Conservation (phyloP, 1,139 yeast genomes). For the Meyerozyma athensensis region DNA sequence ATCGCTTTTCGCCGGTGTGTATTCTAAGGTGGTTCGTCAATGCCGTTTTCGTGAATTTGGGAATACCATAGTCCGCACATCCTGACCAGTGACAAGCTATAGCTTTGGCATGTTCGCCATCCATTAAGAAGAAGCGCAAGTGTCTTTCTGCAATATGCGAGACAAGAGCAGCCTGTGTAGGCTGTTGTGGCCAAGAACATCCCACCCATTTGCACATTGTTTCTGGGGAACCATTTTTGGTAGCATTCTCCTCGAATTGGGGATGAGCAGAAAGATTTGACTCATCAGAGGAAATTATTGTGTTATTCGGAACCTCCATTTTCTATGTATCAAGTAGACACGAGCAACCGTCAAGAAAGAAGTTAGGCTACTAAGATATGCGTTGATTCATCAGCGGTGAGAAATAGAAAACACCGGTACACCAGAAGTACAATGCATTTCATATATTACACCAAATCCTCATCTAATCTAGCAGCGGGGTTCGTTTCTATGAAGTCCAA, state of each 20-base stretch:
- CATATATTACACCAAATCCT: constrained; percentile 29
- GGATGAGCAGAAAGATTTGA: neutral
- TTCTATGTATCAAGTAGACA: no score
- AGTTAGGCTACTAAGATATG: neutral
- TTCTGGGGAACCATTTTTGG: constrained; percentile 4
- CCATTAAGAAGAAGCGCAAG: constrained; percentile 9
- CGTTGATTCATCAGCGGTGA: neutral
- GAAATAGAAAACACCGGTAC: neutral
- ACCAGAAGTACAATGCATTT: no score
- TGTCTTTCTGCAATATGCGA: constrained; percentile 30
- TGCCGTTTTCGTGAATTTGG: constrained; percentile 57
- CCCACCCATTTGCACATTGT: constrained; percentile 33
- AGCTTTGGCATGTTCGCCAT: neutral
- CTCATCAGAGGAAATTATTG: no score
- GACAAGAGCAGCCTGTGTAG: constrained; percentile 25
- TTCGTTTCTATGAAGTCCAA: constrained; percentile 91
- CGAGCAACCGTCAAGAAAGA: neutral
- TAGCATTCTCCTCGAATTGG: constrained; percentile 1
- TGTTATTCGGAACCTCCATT: no score
- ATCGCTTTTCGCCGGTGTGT: constrained; percentile 67
- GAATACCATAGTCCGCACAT: constrained; percentile 50
- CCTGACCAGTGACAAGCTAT: constrained; percentile 56
- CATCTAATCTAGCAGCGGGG: constrained; percentile 96
- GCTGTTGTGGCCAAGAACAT: constrained; percentile 20
- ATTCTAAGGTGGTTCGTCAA: constrained; percentile 58